A percentile compares a stretch with the other conserved stretches of the same genome.
phyloP scores from a whole-genome alignment of 2,329 filamentous ascomycete genomes.

The Chaetomium strumarium region DNA sequence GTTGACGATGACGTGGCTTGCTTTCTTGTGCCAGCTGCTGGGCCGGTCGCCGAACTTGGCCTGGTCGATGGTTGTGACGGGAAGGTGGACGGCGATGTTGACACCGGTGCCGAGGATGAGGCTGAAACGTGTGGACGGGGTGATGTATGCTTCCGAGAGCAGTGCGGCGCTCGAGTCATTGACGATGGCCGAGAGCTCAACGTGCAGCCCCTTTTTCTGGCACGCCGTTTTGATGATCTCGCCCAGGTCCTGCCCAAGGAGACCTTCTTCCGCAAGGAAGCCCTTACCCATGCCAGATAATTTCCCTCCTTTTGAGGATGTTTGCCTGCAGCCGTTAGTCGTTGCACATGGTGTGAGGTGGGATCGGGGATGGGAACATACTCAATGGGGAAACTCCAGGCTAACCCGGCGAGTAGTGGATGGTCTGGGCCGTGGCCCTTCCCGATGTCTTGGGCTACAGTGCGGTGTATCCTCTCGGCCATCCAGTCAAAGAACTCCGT shows the following conservation, averaged over 20 bases:
- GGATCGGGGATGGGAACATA: constrained; percentile 34
- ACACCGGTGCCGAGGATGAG: constrained; percentile 63
- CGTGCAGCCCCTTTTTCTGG: constrained; percentile 42
- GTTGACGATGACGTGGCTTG: constrained; percentile 60
- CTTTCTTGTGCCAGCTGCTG: constrained; percentile 49
- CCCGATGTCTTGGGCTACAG: constrained; percentile 41
- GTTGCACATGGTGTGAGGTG: background rate
- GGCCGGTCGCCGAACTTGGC: constrained; percentile 53
- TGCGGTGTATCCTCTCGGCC: constrained; percentile 53
- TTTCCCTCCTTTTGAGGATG: constrained; percentile 53
- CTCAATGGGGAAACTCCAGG: constrained; percentile 68
- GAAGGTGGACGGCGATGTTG: constrained; percentile 60
- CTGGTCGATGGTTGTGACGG: constrained; percentile 48
- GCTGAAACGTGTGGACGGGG: constrained; percentile 54
- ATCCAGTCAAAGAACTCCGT: constrained; percentile 64
- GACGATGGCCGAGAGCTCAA: constrained; percentile 55
- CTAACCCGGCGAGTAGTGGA: constrained; percentile 53
- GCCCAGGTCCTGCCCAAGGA: constrained; percentile 55
- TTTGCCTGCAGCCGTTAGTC: constrained; percentile 45
- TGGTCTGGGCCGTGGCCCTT: constrained; percentile 33
- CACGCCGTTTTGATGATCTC: constrained; percentile 53
- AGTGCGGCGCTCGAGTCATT: constrained; percentile 65
- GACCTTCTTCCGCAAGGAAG: constrained; percentile 52
- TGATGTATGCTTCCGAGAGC: constrained; percentile 56
- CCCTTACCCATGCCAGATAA: constrained; percentile 61